Evolutionary conservation across 2,329 filamentous ascomycete species (phyloP), one percentile per base, ranked within the genome.

Genomic region (Fusarium gaditjirri): DNA sequence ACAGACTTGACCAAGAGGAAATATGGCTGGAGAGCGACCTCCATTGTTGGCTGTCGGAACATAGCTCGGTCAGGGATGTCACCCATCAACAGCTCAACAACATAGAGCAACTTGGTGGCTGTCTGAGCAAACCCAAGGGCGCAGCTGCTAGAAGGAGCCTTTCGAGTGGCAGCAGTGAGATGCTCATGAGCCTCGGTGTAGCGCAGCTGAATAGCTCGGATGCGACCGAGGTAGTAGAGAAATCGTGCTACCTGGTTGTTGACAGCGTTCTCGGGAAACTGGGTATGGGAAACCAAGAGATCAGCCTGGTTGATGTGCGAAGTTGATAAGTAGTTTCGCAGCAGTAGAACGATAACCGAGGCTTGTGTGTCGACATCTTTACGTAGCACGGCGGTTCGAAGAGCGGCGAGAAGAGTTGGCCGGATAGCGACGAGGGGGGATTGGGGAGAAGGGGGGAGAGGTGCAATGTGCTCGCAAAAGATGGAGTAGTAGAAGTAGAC

Each of bases 181-280:
- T 98, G 94, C 80, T 97, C 94, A 79, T 99, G 96, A 27, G 96
- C 96, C 81, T 98, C 95, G 13, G 96, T 98, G 85, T 99, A 99
- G 75, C 93, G 93, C 74, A 99, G 88, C 85, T 99, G 96, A 77
- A 98, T 97, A 59, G 96, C 94, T 70, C 96, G 92, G 83, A 98
- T 98, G 75, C 95, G 94, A 68, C 96, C 96, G 17, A 99, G 90
- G 83, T 99, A 99, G 88, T 97, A 99, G 65, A 98, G 87, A 85
- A 97, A 99, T 69, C 96, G 91, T 71, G 96, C 97, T 73, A 99
- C 95, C 85, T 99, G 96, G 82, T 98, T 99, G 86, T 98, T 99
- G 73, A 95, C 94, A 8, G 96, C 96, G 78, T 94, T 94, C 71
- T 95, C 89, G 10, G 96, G 96, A 83, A 99, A 98, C 80, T 96